phyloP scores from a whole-genome alignment of 805 yeast species.

The Vanderwaltozyma tropicalis region DNA sequence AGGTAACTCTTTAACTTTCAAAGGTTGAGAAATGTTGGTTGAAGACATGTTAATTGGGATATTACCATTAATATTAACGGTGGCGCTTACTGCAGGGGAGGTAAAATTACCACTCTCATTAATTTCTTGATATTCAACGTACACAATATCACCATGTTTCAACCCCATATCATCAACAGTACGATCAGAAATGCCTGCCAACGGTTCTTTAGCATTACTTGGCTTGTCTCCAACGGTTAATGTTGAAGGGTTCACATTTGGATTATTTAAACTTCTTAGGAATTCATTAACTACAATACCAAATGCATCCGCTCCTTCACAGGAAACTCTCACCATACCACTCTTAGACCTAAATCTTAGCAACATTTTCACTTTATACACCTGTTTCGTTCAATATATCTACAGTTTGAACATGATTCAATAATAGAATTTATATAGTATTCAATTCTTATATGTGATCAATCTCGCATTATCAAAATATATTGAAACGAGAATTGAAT shows the following conservation, averaged over 20 bases:
- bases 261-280: neutral
- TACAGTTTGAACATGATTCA: no score
- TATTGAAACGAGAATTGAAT: no score
- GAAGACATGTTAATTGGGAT: conserved; percentile 8
- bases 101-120: neutral
- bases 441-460: no score
- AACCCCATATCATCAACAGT: conserved; percentile 37
- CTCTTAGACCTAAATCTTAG: conserved; percentile 74
- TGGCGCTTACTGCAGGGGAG: neutral
- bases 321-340: conserved; percentile 65
- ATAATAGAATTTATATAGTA: no score
- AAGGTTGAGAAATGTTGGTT: conserved; percentile 3
- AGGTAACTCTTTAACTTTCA: conserved; percentile 40
- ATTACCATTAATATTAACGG: conserved; percentile 2
- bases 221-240: conserved; percentile 22
- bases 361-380: conserved; percentile 31
- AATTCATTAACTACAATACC: conserved; percentile 17
- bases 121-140: conserved; percentile 30
- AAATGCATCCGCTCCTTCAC: conserved; percentile 33
- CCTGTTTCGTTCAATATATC: no score
- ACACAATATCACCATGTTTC: conserved; percentile 53
- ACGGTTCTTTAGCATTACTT: conserved; percentile 20
- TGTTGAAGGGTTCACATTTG: conserved; percentile 15
- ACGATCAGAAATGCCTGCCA: conserved; percentile 15
- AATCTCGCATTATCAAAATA: no score